These are phyloP conservation scores for Orbilia javanica DNA, from an alignment of 2,329 filamentous ascomycete genomes.

Conservation along the genomic window DNA sequence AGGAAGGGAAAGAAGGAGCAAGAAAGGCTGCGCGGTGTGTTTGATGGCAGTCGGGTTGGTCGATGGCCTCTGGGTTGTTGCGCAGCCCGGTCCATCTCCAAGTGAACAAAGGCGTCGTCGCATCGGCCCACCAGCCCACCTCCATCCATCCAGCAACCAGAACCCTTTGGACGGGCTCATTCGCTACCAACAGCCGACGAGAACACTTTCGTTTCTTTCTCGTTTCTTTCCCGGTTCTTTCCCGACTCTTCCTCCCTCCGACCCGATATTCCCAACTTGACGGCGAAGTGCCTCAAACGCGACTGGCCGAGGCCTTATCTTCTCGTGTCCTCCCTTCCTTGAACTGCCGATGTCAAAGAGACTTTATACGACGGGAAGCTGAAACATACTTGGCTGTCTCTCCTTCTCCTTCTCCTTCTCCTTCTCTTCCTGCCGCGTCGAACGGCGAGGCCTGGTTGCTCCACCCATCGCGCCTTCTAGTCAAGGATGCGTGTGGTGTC, in stretches of 20 bases:
- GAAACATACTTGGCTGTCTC: conserved; percentile 54
- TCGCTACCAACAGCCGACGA: background rate
- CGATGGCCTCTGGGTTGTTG: background rate
- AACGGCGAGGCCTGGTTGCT: conserved; percentile 42
- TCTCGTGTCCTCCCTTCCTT: background rate
- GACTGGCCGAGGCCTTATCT: background rate
- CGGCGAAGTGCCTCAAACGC: conserved; percentile 9
- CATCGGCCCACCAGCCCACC: background rate
- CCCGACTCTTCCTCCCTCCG: background rate
- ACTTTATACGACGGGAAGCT: conserved; percentile 28
- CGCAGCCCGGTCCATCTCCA: background rate
- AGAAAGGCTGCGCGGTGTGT: no score
- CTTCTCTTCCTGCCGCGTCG: conserved; percentile 53
- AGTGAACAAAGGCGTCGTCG: conserved; percentile 8
- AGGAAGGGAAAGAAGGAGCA: background rate
- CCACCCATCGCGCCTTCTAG: conserved; percentile 25
- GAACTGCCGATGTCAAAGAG: conserved; percentile 11
- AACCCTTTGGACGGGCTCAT: background rate
- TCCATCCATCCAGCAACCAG: background rate
- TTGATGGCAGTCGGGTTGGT: background rate
- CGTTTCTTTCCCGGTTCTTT: background rate
- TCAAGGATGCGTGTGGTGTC: background rate
- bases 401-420: conserved; percentile 53
- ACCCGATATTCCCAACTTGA: background rate
- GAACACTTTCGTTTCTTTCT: background rate